Base-by-base conservation (phyloP, 495 filamentous ascomycete species). In the Penicillium desertorum region DNA sequence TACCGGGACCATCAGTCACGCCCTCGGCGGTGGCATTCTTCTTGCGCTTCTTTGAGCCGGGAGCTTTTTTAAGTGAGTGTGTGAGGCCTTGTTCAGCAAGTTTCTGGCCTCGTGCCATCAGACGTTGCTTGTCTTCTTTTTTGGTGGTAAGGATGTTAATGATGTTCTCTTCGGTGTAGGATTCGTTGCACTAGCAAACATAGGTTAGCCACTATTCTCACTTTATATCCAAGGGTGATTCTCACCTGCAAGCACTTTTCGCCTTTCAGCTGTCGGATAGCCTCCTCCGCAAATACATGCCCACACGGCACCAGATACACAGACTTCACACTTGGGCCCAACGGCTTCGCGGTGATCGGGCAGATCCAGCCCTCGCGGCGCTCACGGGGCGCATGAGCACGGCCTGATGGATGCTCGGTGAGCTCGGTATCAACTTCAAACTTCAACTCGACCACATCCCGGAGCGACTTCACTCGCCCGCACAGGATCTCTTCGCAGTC, bases 291-390 rank as follows among this genome's bases (percentile, higher is more conserved):
- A 70, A 98, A 98, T 1, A 90, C 95, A 81, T 98, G 95, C 2
- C 94, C 94, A 65, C 94, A 98, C 0, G 94, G 94, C 16, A 97
- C 91, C 6, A 98, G 65, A 70, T 98, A 98, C 17, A 96, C 90
- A 10, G 90, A 78, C 73, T 86, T 92, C 16, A 88, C 86, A 11
- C 79, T 82, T 0, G 92, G 83, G 2, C 95, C 95, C 46, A 98
- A 72, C 68, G 87, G 83, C 71, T 96, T 96, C 43, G 85, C 81
- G n/a, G 89, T 92, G 23, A 98, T 81, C 1, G 93, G 92, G 67
- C 94, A 98, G 19, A 91, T 81, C 81, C 88, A 92, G 30, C 78
- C 73, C 63, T 82, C 77, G n/a, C 73, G 68, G 47, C 78, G 82
- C 39, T 73, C 77, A 19, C 65, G 73, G 46, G 64, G 59, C 45